phyloP scores from a whole-genome alignment of 768 basidiomycete species.

The Favolaschia claudopus region DNA sequence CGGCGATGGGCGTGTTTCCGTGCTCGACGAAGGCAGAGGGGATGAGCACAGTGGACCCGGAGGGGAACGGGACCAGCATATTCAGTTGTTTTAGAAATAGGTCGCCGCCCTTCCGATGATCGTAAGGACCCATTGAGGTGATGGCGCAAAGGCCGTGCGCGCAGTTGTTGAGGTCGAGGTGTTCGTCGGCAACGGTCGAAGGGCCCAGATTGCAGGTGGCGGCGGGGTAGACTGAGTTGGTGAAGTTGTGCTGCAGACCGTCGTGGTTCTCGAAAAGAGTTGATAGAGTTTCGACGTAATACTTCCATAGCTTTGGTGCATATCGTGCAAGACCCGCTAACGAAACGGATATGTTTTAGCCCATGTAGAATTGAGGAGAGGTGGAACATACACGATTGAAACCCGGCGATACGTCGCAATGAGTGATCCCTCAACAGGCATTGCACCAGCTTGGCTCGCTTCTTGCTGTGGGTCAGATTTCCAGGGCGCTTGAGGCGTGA shows the following conservation, averaged over 20 bases:
- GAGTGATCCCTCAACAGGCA: not conserved
- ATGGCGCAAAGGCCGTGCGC: slow-evolving; percentile 18
- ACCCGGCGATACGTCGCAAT: not conserved
- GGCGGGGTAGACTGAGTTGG: slow-evolving; percentile 14
- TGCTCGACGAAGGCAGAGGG: slow-evolving; percentile 29
- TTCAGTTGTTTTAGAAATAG: slow-evolving; percentile 26
- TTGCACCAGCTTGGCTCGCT: not conserved
- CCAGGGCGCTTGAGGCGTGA: slow-evolving; percentile 1
- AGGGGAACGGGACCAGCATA: slow-evolving; percentile 14
- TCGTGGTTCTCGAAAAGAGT: not conserved
- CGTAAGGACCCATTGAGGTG: slow-evolving; percentile 20
- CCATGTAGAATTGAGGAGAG: not conserved
- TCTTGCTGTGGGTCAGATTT: not conserved
- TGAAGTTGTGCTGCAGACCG: slow-evolving; percentile 12
- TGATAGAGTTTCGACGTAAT: not conserved
- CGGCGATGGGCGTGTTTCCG: slow-evolving; percentile 16
- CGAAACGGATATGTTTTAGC: not conserved
- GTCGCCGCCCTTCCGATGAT: slow-evolving; percentile 23
- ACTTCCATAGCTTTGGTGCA: slow-evolving; percentile 14
- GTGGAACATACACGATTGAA: not conserved
- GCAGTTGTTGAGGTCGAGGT: slow-evolving; percentile 18
- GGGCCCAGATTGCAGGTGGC: slow-evolving; percentile 26
- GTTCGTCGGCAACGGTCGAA: slow-evolving; percentile 7
- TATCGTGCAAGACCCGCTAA: slow-evolving; percentile 10
- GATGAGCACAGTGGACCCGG: slow-evolving; percentile 20